Conservation (phyloP, 2,329 filamentous ascomycete genomes). For the Colletotrichum cordylinicola region DNA sequence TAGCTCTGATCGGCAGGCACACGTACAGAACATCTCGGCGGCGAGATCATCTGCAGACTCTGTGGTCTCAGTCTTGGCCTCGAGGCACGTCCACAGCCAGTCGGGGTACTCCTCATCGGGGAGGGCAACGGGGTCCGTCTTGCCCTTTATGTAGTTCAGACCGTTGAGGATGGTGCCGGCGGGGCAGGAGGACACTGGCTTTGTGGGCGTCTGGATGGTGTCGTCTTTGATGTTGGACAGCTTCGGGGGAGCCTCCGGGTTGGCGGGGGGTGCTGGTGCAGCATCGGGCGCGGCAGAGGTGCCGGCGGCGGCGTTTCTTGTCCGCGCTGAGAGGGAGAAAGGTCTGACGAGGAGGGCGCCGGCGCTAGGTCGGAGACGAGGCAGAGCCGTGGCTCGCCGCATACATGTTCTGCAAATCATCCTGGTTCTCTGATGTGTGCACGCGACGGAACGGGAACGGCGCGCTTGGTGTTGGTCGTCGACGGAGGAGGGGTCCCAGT, state of each 20-base stretch:
- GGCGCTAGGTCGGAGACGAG: constrained; percentile 27
- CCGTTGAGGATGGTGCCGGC: constrained; percentile 76
- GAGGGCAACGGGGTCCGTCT: constrained; percentile 74
- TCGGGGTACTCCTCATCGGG: constrained; percentile 78
- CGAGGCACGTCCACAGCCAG: constrained; percentile 80
- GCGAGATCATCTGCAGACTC: constrained; percentile 58
- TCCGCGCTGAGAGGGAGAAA: constrained; percentile 44
- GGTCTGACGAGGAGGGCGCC: constrained; percentile 31
- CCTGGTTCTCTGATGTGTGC: neutral
- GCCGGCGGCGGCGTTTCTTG: constrained; percentile 11
- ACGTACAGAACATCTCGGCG: constrained; percentile 83
- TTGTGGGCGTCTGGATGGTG: constrained; percentile 32
- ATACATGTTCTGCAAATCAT: constrained; percentile 57
- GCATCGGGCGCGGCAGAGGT: constrained; percentile 11
- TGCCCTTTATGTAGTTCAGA: constrained; percentile 79
- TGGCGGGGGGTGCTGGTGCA: constrained; percentile 37
- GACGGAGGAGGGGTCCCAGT: neutral
- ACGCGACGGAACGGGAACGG: neutral
- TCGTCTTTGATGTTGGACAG: constrained; percentile 37
- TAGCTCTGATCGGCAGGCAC: neutral
- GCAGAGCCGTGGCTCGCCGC: constrained; percentile 45
- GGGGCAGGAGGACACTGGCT: constrained; percentile 57
- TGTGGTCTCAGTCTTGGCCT: constrained; percentile 61
- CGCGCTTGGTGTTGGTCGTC: neutral
- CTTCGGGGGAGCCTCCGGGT: constrained; percentile 31